These are phyloP conservation scores for Prunus padus DNA, from an alignment of 306 rosid species.

Conservation along the genomic window DNA sequence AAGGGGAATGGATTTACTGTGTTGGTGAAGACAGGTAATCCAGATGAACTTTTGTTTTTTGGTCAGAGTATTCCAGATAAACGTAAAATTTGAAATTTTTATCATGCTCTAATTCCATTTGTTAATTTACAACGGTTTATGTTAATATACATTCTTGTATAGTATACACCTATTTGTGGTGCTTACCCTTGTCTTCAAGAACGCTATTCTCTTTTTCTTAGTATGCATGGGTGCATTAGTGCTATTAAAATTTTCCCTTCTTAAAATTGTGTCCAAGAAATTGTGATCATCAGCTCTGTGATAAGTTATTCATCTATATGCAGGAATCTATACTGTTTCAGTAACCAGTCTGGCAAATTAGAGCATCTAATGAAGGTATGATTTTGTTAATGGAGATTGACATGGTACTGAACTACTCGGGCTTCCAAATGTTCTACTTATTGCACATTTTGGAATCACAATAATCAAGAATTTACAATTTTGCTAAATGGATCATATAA, in stretches of 20 bases:
- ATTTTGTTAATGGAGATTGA: slow-evolving; percentile 12
- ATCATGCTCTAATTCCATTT: not conserved
- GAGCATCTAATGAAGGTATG: slow-evolving; percentile 98
- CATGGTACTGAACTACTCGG: slow-evolving; percentile 16
- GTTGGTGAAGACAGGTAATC: slow-evolving; percentile 95
- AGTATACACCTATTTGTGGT: not conserved
- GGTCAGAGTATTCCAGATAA: not conserved
- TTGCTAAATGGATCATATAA: not conserved
- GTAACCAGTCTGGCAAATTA: slow-evolving; percentile 88
- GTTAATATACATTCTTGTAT: not conserved
- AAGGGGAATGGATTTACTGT: slow-evolving; percentile 99
- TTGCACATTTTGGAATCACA: not conserved
- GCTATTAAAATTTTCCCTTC: not conserved
- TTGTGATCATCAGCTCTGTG: slow-evolving; percentile 1
- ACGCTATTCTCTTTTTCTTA: no score
- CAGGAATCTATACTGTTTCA: slow-evolving; percentile 98
- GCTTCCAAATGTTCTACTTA: slow-evolving; percentile 7
- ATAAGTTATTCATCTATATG: slow-evolving; percentile 15
- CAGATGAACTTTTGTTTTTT: not conserved
- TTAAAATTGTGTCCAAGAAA: not conserved
- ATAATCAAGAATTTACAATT: not conserved
- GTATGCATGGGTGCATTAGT: not conserved
- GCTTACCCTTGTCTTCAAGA: not conserved
- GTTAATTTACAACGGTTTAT: not conserved
- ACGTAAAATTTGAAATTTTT: not conserved